phyloP scores from a whole-genome alignment of 2,329 filamentous ascomycete species.

The Chaetomiaceae sp. region DNA sequence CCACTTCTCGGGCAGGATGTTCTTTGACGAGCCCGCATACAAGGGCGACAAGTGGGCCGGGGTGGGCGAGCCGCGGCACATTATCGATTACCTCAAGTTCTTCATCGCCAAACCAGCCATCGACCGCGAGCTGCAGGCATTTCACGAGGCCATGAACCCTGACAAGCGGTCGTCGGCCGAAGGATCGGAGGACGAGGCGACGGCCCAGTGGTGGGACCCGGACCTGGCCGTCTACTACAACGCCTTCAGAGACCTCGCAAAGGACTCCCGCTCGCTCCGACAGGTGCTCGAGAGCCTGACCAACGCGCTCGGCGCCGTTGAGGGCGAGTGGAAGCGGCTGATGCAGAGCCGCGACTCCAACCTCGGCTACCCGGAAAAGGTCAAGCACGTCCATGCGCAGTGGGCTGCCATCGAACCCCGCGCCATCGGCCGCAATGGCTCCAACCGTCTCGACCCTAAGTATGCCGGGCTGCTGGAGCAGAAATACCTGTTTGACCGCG shows the following conservation, averaged over 20 bases:
- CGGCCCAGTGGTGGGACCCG: conserved; percentile 33
- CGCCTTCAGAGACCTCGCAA: conserved; percentile 31
- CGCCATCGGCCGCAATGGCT: conserved; percentile 8
- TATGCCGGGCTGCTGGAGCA: conserved; percentile 31
- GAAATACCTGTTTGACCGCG: conserved; percentile 21
- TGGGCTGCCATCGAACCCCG: conserved; percentile 42
- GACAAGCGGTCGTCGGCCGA: background rate
- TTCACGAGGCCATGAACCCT: conserved; percentile 28
- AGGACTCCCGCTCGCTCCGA: conserved; percentile 28
- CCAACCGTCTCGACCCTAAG: conserved; percentile 22
- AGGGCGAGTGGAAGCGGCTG: conserved; percentile 31
- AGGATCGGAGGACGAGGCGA: background rate
- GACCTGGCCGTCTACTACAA: conserved; percentile 35
- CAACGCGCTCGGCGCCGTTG: conserved; percentile 31
- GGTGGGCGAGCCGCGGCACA: conserved; percentile 37
- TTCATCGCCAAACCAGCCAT: conserved; percentile 42
- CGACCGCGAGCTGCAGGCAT: conserved; percentile 31
- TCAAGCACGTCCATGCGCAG: conserved; percentile 35
- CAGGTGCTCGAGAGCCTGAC: conserved; percentile 33
- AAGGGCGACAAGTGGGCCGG: conserved; percentile 33
- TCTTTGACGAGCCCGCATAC: conserved; percentile 40
- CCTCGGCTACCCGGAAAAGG: conserved; percentile 25
- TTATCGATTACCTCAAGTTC: conserved; percentile 61
- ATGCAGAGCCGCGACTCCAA: conserved; percentile 15
- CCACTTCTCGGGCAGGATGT: conserved; percentile 21